These are phyloP conservation scores for Mycogone perniciosa DNA, from an alignment of 2,329 filamentous ascomycete genomes.

Conservation along the genomic window DNA sequence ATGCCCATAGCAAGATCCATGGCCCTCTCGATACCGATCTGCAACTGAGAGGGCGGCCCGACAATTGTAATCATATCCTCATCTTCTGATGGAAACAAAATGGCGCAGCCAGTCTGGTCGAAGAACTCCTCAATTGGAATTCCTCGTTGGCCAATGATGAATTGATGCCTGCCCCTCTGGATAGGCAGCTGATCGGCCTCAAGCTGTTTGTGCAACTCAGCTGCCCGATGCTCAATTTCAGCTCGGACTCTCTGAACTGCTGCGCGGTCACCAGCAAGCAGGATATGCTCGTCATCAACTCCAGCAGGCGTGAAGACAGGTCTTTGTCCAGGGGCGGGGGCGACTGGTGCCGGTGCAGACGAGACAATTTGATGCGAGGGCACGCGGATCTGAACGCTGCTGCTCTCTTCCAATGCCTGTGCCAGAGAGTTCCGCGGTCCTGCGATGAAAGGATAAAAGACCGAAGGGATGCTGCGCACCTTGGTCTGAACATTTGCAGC, in stretches of 20 bases:
- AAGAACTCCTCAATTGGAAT: conserved; percentile 81
- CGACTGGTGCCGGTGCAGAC: conserved; percentile 60
- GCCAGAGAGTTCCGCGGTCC: conserved; percentile 66
- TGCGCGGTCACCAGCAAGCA: conserved; percentile 76
- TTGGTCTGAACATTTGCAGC: conserved; percentile 75
- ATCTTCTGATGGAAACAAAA: conserved; percentile 73
- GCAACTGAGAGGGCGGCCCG: conserved; percentile 68
- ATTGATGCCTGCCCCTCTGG: conserved; percentile 83
- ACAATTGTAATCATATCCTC: conserved; percentile 81
- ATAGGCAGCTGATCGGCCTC: conserved; percentile 74
- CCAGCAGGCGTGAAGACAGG: conserved; percentile 65
- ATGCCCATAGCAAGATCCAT: conserved; percentile 85
- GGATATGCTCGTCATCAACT: conserved; percentile 67
- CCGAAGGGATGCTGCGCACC: conserved; percentile 76
- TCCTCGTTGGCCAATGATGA: conserved; percentile 82
- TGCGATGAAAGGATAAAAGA: conserved; percentile 93
- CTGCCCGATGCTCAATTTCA: conserved; percentile 72
- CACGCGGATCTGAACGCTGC: conserved; percentile 74
- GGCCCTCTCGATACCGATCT: conserved; percentile 70
- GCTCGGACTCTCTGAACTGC: conserved; percentile 75
- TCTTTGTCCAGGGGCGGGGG: conserved; percentile 54
- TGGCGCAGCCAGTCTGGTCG: conserved; percentile 80
- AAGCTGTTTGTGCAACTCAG: conserved; percentile 69
- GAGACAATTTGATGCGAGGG: conserved; percentile 75
- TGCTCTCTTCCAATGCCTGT: conserved; percentile 65